Conservation (phyloP, 306 rosid species). For the Gastrolobium bilobum region DNA sequence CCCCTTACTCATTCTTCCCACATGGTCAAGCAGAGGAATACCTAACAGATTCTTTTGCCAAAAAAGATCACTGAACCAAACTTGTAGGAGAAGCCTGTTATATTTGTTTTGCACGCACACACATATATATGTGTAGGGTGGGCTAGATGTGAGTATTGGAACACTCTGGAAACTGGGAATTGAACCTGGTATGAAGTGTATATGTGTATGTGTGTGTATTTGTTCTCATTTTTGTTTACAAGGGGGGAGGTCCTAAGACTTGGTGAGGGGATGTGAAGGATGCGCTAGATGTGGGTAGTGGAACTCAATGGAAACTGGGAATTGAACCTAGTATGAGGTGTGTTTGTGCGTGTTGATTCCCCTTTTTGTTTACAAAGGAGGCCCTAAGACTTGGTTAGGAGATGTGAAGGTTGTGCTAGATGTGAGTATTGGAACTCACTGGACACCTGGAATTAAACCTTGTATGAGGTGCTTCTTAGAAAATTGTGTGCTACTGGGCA, state of each 20-base stretch:
- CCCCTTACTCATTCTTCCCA: too few species aligned
- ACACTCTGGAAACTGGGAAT: neutral
- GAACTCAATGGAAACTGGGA: too few species aligned
- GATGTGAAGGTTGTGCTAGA: neutral
- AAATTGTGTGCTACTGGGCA: neutral
- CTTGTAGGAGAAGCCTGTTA: neutral
- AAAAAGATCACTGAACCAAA: neutral
- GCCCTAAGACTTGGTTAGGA: too few species aligned
- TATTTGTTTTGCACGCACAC: neutral
- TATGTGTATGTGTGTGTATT: too few species aligned
- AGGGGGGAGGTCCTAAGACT: too few species aligned
- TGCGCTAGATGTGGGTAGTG: too few species aligned
- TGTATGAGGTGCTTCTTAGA: neutral
- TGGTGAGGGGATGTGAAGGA: too few species aligned
- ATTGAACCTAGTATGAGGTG: too few species aligned
- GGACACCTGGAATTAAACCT: conserved; percentile 1
- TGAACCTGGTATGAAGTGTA: neutral
- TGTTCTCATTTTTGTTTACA: too few species aligned
- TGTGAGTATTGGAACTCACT: neutral
- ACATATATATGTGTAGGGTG: neutral
- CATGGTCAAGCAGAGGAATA: too few species aligned
- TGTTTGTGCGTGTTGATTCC: too few species aligned
- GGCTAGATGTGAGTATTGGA: neutral
- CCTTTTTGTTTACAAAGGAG: too few species aligned
- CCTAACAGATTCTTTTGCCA: neutral